Evolutionary conservation across 257 asterid species (phyloP).

Genomic region (Penstemon barbatus): DNA sequence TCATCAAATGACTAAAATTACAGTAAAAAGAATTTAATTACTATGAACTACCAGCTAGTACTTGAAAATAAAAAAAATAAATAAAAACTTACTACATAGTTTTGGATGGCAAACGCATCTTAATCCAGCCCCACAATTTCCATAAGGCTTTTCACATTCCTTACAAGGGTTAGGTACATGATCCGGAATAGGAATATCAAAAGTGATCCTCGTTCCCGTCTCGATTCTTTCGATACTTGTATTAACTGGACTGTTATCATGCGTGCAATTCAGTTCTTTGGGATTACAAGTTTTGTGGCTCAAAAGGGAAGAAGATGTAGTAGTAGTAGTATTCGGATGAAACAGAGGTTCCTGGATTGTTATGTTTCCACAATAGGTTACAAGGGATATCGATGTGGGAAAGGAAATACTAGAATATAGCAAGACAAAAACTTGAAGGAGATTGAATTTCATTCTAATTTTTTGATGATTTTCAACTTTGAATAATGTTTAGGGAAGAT

Average conservation of each 20-base stretch:
- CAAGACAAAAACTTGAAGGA: conserved; percentile 34
- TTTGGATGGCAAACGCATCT: conserved; percentile 63
- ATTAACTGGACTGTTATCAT: conserved; percentile 37
- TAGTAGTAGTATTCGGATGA: conserved; percentile 26
- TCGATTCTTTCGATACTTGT: conserved; percentile 15
- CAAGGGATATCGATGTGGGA: conserved; percentile 25
- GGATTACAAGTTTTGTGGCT: conserved; percentile 36
- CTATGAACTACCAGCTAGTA: not conserved
- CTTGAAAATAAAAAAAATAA: no score
- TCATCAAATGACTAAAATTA: not conserved
- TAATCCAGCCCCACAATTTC: conserved; percentile 63
- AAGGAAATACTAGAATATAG: conserved; percentile 7
- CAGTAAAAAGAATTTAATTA: not conserved
- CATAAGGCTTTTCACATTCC: conserved; percentile 53
- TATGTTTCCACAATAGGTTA: conserved; percentile 37
- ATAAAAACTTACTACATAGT: conserved; percentile 52
- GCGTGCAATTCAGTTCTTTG: conserved; percentile 41
- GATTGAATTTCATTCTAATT: conserved; percentile 35
- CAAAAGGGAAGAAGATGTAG: conserved; percentile 31
- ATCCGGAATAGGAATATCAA: conserved; percentile 54
- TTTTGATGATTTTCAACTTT: conserved; percentile 10
- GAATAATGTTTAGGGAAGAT: conserved; percentile 18
- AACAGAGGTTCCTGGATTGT: conserved; percentile 34
- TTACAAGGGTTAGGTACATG: conserved; percentile 68
- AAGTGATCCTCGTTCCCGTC: conserved; percentile 48